Percentiles rank a stretch among this genome's conserved stretches.
These are phyloP conservation scores for Dichotomocladium elegans DNA, from an alignment of 371 early-diverging fungal species.

Conservation along the genomic window DNA sequence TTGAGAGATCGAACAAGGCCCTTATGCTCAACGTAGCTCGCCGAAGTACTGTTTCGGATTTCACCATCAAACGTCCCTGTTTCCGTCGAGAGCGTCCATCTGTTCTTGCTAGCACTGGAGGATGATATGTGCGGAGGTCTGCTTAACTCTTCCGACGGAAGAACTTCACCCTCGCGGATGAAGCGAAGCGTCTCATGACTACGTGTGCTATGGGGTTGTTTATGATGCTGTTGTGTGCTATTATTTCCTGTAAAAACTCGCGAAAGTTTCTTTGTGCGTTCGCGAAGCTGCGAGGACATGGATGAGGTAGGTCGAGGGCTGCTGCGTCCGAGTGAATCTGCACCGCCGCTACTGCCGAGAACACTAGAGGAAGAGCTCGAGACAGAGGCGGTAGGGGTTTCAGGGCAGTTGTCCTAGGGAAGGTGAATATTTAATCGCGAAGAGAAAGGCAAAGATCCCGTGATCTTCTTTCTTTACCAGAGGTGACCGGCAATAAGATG, in stretches of 20 bases:
- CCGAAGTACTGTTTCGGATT: constrained; percentile 4
- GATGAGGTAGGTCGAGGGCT: constrained; percentile 25
- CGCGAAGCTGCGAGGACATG: constrained; percentile 31
- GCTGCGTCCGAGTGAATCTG: neutral
- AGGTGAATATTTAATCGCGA: too few species aligned
- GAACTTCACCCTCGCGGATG: constrained; percentile 11
- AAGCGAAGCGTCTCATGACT: constrained; percentile 12
- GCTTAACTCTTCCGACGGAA: neutral
- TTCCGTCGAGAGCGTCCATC: neutral
- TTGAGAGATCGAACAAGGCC: neutral
- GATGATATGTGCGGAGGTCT: too few species aligned
- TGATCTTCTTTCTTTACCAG: too few species aligned
- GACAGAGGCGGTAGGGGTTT: neutral
- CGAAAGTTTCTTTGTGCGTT: constrained; percentile 28
- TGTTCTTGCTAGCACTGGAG: neutral
- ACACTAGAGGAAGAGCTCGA: neutral
- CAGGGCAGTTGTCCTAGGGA: too few species aligned
- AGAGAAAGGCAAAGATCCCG: too few species aligned
- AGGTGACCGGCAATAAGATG: neutral
- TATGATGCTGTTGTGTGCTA: neutral
- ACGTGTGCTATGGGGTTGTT: constrained; percentile 17
- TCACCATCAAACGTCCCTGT: neutral
- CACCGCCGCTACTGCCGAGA: neutral
- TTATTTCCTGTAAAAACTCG: constrained; percentile 13
- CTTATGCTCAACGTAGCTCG: constrained; percentile 2